phyloP scores from a whole-genome alignment of 371 early-diverging fungal genomes.

The Chytridium lagenaria region DNA sequence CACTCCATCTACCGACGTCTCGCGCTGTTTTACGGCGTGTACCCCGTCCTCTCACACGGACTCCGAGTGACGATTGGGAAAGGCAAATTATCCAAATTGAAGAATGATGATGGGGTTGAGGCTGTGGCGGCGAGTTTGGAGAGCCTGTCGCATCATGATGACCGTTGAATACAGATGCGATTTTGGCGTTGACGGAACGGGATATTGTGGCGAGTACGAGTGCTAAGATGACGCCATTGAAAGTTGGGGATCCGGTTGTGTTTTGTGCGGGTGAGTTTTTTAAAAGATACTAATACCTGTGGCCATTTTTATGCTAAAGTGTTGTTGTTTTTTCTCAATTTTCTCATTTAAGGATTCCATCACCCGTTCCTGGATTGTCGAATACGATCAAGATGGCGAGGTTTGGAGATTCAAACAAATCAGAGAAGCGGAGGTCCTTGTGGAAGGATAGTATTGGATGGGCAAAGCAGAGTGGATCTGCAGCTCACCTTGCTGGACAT shows the following conservation, averaged over 20 bases:
- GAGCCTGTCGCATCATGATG: too few relatives aligned
- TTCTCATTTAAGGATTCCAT: slow-evolving; percentile 25
- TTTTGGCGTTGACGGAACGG: slow-evolving; percentile 46
- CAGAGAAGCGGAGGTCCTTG: not conserved
- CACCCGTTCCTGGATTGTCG: slow-evolving; percentile 31
- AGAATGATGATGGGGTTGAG: not conserved
- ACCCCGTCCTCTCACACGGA: slow-evolving; percentile 45
- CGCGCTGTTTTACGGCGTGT: slow-evolving; percentile 46
- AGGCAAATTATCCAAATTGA: slow-evolving; percentile 22
- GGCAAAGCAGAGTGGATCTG: not conserved
- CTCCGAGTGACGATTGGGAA: slow-evolving; percentile 8
- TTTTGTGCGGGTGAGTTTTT: slow-evolving; percentile 41
- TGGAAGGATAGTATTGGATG: not conserved
- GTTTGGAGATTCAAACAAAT: slow-evolving; percentile 33
- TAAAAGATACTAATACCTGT: not conserved
- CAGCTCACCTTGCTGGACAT: too few relatives aligned
- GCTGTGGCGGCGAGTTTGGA: not conserved
- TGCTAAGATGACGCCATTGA: slow-evolving; percentile 29
- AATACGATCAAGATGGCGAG: slow-evolving; percentile 34
- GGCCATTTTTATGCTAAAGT: not conserved
- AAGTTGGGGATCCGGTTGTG: slow-evolving; percentile 44
- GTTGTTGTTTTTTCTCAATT: not conserved
- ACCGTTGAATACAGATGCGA: slow-evolving; percentile 49
- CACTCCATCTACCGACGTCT: slow-evolving; percentile 42
- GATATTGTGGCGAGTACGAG: slow-evolving; percentile 34